Base-by-base conservation (phyloP, 2,329 filamentous ascomycete genomes). In the Epichloe gansuensis region DNA sequence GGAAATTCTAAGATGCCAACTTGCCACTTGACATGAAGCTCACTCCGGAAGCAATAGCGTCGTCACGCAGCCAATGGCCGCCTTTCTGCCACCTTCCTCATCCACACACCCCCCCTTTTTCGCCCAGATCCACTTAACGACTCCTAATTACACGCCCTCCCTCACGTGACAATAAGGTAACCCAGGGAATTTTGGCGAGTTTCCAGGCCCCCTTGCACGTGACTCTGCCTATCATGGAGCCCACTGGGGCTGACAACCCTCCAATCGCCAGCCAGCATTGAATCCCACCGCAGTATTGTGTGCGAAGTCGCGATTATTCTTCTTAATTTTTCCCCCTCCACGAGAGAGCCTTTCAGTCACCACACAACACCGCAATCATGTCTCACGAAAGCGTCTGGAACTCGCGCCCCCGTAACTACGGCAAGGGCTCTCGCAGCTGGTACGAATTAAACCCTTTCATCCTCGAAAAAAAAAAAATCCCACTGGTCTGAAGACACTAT, bases 311-410 rank as follows among this genome's bases (percentile, higher is more conserved):
- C 39, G 36, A 42, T 36, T 48, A 53, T 55, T 49, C 40, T 54
- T 52, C 54, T 58, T 58, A 58, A 57, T 56, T 56, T 58, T 34
- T 17, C 17, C 54, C 54, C 41, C 44, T 36, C 34, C 39, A 44
- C 40, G 17, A 52, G 60, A 68, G 61, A 51, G 38, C 31, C 13
- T 44, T 35, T n/a, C 50, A 47, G 49, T 46, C 47, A 43, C 34
- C 41, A 13, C 39, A 31, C 35, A 43, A 46, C 57, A 66, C 65
- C 68, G 70, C 68, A 69, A 79, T 67, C 64, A 81, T 79, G 78
- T 79, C 75, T 76, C 78, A 80, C 89, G 91, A 97, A 81, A 89
- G 86, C 71, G 89, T 97, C 78, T 98, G 91, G 90, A 95, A 94
- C 85, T 95, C 89, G 70, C 90, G 93, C 74, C 93, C 93, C 71